Conservation (phyloP, 345 rosid species). For the Dipteronia sinensis region DNA sequence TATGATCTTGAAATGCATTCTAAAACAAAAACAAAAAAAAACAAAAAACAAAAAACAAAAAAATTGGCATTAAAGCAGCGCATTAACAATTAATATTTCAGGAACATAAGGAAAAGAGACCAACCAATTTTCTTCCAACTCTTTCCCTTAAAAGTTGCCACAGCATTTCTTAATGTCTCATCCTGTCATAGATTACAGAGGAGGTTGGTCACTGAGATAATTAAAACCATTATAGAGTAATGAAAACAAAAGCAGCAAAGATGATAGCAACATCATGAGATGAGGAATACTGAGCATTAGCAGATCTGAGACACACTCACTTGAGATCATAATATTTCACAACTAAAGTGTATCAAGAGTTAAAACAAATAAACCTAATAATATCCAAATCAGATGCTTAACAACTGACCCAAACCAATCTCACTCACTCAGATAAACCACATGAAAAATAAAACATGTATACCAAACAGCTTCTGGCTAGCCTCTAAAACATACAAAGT, state of each 20-base stretch:
- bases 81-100: background rate
- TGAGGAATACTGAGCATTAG: background rate
- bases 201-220: background rate
- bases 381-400: background rate
- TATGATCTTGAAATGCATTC: background rate
- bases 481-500: slow-evolving; percentile 7
- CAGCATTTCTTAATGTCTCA: slow-evolving; percentile 83
- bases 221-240: background rate
- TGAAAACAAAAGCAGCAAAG: slow-evolving; percentile 18
- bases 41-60: too few relatives aligned
- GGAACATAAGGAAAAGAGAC: slow-evolving; percentile 20
- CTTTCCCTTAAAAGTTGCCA: slow-evolving; percentile 68
- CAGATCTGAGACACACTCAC: background rate
- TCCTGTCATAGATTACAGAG: slow-evolving; percentile 50
- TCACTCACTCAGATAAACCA: background rate
- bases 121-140: slow-evolving; percentile 91
- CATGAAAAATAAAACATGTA: background rate
- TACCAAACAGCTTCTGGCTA: slow-evolving; percentile 1
- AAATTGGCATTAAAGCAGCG: background rate
- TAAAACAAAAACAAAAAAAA: too few relatives aligned
- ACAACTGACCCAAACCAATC: background rate
- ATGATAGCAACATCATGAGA: background rate
- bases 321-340: background rate
- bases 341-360: background rate
- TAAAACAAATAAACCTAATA: background rate